Conservation (phyloP, 2,329 filamentous ascomycete species). For the Ophiostoma novo-ulmi region DNA sequence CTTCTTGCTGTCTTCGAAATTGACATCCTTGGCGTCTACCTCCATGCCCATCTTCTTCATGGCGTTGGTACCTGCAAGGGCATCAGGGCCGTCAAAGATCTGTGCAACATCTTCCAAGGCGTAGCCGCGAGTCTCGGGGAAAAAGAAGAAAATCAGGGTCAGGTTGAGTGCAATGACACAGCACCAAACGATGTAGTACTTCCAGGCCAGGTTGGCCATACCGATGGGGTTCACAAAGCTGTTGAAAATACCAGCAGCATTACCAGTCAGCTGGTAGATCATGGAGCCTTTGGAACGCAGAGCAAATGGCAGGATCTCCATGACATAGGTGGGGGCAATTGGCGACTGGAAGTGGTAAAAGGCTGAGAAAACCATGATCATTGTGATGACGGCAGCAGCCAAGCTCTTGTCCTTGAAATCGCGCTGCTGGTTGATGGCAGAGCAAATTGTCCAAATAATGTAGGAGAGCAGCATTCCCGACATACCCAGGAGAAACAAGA, state of each 20-base stretch:
- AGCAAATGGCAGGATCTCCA: constrained; percentile 25
- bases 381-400: constrained; percentile 19
- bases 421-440: constrained; percentile 25
- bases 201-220: constrained; percentile 27
- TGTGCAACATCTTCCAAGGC: constrained; percentile 42
- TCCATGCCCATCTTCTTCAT: constrained; percentile 22
- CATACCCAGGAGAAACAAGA: constrained; percentile 29
- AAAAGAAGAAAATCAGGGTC: constrained; percentile 31
- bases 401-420: constrained; percentile 25
- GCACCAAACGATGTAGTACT: constrained; percentile 30
- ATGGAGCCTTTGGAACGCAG: constrained; percentile 27
- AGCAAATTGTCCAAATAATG: constrained; percentile 25
- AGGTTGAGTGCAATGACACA: constrained; percentile 25
- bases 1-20: background rate
- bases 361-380: constrained; percentile 23
- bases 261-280: constrained; percentile 23
- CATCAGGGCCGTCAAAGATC: constrained; percentile 38
- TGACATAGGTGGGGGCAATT: constrained; percentile 29
- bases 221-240: constrained; percentile 28
- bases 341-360: constrained; percentile 40
- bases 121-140: constrained; percentile 25
- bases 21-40: background rate
- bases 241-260: constrained; percentile 26
- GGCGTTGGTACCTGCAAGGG: constrained; percentile 9
- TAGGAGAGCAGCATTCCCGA: constrained; percentile 26